Percentiles rank a stretch among this genome's conserved stretches.
Conservation (phyloP, 257 asterid genomes). For the Solanum pimpinellifolium region DNA sequence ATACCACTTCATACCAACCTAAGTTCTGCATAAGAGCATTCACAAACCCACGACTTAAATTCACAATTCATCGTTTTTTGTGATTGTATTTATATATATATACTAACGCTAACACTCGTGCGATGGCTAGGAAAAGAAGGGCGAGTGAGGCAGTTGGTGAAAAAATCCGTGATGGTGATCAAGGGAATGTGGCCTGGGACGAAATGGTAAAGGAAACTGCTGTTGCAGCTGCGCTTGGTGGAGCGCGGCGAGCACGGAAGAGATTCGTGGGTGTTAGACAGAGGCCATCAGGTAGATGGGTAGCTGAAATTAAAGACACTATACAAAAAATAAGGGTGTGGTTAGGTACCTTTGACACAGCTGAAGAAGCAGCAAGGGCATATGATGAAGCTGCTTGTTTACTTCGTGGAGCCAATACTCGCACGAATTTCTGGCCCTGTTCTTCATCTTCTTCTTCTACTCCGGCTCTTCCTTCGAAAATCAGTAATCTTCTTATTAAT, state of each 20-base stretch:
- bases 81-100: not conserved
- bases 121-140: conserved; percentile 66
- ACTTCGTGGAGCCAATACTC: conserved; percentile 77
- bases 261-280: conserved; percentile 34
- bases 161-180: not conserved
- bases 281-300: conserved; percentile 11
- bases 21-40: not conserved
- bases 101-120: not conserved
- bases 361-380: conserved; percentile 14
- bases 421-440: conserved; percentile 77
- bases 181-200: conserved; percentile 20
- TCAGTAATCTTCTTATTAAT: conserved; percentile 55
- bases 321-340: conserved; percentile 9
- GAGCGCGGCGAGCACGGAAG: conserved; percentile 36
- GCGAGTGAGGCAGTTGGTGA: conserved; percentile 15
- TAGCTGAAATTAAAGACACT: conserved; percentile 8
- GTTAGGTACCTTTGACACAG: conserved; percentile 10
- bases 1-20: not conserved
- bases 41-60: not conserved
- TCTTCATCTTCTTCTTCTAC: conserved; percentile 25
- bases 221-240: conserved; percentile 26
- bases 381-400: conserved; percentile 52
- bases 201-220: conserved; percentile 37
- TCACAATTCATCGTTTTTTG: not conserved
- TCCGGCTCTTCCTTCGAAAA: conserved; percentile 60